phyloP scores from a whole-genome alignment of 1,284 basidiomycete species.

The Pterula multifida region DNA sequence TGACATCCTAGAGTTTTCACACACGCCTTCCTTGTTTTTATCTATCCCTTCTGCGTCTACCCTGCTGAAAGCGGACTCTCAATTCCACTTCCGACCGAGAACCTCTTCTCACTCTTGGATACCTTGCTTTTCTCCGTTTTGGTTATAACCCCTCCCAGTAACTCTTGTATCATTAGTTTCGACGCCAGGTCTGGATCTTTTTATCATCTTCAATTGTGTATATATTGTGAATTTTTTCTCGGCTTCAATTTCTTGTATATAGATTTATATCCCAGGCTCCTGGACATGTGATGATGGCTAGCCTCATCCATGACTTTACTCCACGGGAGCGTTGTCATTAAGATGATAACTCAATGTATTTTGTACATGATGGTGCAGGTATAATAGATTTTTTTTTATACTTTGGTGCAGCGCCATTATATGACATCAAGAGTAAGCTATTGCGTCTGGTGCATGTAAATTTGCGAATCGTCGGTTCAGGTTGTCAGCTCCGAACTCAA shows the following conservation, averaged over 20 bases:
- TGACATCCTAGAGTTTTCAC: not conserved
- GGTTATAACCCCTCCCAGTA: not conserved
- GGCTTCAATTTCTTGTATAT: not conserved
- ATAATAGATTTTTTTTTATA: not conserved
- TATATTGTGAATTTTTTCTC: not conserved
- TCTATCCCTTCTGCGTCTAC: no score
- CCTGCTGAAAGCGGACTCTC: no score
- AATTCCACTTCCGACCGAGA: not conserved
- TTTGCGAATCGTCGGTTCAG: no score
- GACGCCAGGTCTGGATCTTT: not conserved
- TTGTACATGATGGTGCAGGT: not conserved
- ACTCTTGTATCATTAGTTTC: not conserved
- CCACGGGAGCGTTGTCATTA: not conserved
- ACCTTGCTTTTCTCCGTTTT: not conserved
- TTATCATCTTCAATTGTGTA: not conserved
- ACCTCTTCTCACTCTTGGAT: not conserved
- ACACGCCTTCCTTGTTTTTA: not conserved
- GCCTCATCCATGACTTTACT: not conserved
- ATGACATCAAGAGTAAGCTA: no score
- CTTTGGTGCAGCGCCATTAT: no score
- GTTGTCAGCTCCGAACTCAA: no score
- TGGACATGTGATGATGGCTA: not conserved
- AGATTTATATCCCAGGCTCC: not conserved
- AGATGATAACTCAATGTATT: not conserved
- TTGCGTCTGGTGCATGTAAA: no score